Percentiles rank a stretch among this genome's conserved stretches.
Evolutionary conservation across 83 land plant genomes (phyloP).

Genomic region (Thuja plicata): DNA sequence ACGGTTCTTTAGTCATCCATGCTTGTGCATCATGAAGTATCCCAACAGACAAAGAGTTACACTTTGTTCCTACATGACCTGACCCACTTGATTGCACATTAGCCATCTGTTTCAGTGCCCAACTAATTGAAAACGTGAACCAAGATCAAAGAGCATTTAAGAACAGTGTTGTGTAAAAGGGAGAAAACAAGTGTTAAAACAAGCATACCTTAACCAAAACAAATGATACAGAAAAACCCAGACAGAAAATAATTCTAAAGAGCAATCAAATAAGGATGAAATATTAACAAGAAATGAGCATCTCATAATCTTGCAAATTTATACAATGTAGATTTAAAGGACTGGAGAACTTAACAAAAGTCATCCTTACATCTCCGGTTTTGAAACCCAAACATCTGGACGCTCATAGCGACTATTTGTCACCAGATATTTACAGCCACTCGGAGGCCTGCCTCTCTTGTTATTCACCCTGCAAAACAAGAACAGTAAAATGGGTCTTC

Average conservation of each 20-base stretch:
- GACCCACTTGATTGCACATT: background rate
- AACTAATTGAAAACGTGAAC: background rate
- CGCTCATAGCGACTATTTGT: conserved; percentile 32
- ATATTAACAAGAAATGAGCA: background rate
- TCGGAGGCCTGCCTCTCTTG: conserved; percentile 29
- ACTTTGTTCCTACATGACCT: background rate
- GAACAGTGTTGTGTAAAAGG: background rate
- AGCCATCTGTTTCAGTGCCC: background rate
- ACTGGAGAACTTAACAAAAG: background rate
- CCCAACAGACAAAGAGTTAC: background rate
- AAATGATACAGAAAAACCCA: background rate
- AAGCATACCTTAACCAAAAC: background rate
- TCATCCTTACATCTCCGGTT: conserved; percentile 28
- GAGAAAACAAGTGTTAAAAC: background rate
- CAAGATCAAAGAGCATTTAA: background rate
- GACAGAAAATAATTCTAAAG: background rate
- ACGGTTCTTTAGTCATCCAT: too few relatives aligned
- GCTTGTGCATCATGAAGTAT: background rate
- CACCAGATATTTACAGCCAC: conserved; percentile 22
- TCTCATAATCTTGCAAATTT: background rate
- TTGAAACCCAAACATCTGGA: conserved; percentile 36
- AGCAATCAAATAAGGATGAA: background rate
- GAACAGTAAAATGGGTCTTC: background rate
- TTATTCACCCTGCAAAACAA: conserved; percentile 20
- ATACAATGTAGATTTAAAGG: background rate